phyloP scores from a whole-genome alignment of 768 basidiomycete species.

The Termitomyces sp. region DNA sequence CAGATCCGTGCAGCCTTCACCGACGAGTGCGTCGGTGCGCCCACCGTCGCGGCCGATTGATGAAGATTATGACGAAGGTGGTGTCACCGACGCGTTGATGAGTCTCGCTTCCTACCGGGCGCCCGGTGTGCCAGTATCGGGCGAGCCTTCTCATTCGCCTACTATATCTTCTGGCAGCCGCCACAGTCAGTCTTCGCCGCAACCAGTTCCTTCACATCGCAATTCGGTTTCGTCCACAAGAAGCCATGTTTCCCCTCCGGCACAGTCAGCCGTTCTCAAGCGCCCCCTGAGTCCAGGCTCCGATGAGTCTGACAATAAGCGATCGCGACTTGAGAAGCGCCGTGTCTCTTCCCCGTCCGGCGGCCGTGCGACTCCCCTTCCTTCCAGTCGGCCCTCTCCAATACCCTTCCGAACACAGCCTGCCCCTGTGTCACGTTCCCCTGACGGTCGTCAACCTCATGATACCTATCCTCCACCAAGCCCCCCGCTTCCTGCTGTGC shows the following conservation, averaged over 20 bases:
- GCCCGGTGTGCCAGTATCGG: conserved; percentile 23
- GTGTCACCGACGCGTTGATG: conserved; percentile 74
- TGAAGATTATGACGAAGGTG: conserved; percentile 90
- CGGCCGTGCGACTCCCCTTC: conserved; percentile 49
- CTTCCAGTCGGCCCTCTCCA: conserved; percentile 63
- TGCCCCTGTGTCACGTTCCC: conserved; percentile 52
- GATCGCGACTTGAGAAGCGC: conserved; percentile 59
- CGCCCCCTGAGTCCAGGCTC: conserved; percentile 64
- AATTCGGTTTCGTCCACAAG: conserved; percentile 64
- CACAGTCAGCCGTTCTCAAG: conserved; percentile 45
- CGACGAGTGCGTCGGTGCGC: conserved; percentile 53
- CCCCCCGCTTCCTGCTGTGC: conserved; percentile 52
- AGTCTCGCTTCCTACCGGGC: conserved; percentile 47
- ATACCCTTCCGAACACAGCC: conserved; percentile 69
- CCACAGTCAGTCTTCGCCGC: conserved; percentile 43
- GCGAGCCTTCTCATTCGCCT: conserved; percentile 46
- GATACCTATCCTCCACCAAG: conserved; percentile 42
- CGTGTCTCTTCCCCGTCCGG: conserved; percentile 44
- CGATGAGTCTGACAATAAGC: conserved; percentile 58
- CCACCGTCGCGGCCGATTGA: conserved; percentile 70
- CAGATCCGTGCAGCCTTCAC: conserved; percentile 68
- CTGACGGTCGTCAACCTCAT: conserved; percentile 50
- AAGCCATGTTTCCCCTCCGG: conserved; percentile 60
- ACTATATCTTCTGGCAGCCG: conserved; percentile 55
- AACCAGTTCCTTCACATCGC: conserved; percentile 49